These are phyloP conservation scores for Polysphondylium violaceum DNA, from an alignment of 78 protist species.

Conservation along the genomic window DNA sequence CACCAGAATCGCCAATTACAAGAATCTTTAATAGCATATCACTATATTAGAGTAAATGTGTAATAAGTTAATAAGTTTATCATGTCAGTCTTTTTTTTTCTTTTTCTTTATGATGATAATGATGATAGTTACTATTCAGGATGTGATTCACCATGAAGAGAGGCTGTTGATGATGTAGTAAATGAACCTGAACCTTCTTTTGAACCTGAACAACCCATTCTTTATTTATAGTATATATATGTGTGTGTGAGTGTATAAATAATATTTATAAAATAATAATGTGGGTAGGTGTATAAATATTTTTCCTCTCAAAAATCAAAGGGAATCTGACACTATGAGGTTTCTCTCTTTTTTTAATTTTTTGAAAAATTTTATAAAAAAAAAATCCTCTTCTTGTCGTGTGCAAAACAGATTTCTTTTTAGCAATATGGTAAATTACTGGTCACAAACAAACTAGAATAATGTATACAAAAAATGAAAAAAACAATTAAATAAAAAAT, in stretches of 20 bases:
- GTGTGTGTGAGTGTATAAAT: background rate
- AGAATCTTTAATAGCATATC: constrained; percentile 77
- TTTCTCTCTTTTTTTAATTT: too few relatives aligned
- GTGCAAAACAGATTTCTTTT: too few relatives aligned
- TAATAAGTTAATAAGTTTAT: background rate
- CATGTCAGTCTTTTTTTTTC: background rate
- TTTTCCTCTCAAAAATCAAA: too few relatives aligned
- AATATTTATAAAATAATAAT: background rate
- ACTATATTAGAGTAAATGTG: background rate
- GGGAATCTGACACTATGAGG: too few relatives aligned
- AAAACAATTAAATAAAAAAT: too few relatives aligned
- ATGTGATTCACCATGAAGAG: constrained; percentile 27
- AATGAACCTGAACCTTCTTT: constrained; percentile 32
- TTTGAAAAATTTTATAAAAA: too few relatives aligned
- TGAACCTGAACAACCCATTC: constrained; percentile 38
- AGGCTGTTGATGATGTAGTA: constrained; percentile 13
- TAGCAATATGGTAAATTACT: too few relatives aligned
- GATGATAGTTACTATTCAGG: constrained; percentile 20
- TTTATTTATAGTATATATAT: background rate
- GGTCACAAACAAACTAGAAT: too few relatives aligned
- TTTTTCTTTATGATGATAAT: too few relatives aligned
- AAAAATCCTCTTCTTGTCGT: too few relatives aligned
- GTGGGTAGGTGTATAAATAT: background rate
- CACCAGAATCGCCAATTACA: constrained; percentile 76
- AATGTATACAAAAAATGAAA: too few relatives aligned